phyloP scores from a whole-genome alignment of 2,329 filamentous ascomycete genomes.

The Alternaria brassicicola region DNA sequence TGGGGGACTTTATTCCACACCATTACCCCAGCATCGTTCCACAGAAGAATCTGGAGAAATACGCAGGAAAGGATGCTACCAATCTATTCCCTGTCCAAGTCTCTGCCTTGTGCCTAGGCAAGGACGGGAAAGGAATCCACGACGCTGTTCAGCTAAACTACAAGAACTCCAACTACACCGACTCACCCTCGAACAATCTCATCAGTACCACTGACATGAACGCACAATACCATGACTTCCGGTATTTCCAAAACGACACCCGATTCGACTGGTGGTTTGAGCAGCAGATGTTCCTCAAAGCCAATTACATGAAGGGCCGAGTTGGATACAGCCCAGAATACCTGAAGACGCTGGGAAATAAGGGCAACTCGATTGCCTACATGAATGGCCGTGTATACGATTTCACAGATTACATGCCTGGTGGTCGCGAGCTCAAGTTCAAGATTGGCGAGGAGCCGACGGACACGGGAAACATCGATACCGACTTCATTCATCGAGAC shows the following conservation, averaged over 20 bases:
- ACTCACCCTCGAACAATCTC: conserved; percentile 61
- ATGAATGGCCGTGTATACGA: conserved; percentile 85
- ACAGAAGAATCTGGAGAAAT: conserved; percentile 70
- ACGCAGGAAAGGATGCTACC: conserved; percentile 87
- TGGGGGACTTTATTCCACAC: conserved; percentile 71
- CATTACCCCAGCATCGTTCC: conserved; percentile 78
- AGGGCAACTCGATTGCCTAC: conserved; percentile 74
- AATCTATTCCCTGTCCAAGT: conserved; percentile 92
- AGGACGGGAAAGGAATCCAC: conserved; percentile 66
- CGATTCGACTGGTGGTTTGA: conserved; percentile 93
- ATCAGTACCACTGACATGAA: conserved; percentile 74
- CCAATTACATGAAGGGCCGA: conserved; percentile 83
- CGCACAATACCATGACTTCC: conserved; percentile 88
- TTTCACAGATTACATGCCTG: conserved; percentile 79
- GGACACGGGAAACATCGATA: conserved; percentile 52
- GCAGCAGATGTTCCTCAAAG: conserved; percentile 77
- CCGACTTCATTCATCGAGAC: conserved; percentile 79
- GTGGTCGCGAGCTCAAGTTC: conserved; percentile 70
- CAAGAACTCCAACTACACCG: conserved; percentile 74
- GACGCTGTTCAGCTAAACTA: conserved; percentile 84
- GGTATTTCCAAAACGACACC: conserved; percentile 78
- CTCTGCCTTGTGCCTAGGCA: conserved; percentile 84
- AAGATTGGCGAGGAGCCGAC: conserved; percentile 56
- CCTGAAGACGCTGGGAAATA: conserved; percentile 71
- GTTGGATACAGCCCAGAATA: conserved; percentile 83